A percentile compares a stretch with the other conserved stretches of the same genome.
Conservation (phyloP, 257 asterid species). For the Verbena officinalis region DNA sequence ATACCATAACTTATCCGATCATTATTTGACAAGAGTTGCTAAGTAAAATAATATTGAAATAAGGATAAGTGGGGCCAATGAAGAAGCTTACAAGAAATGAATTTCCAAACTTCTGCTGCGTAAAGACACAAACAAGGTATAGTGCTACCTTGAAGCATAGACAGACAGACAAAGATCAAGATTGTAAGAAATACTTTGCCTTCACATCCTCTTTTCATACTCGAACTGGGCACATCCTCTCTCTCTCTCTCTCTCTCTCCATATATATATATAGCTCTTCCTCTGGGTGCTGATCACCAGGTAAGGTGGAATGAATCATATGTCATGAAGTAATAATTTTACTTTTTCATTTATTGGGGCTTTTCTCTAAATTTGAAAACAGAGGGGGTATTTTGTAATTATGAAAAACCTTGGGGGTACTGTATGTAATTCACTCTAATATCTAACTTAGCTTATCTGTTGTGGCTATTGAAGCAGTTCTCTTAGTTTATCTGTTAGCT, state of each 20-base stretch:
- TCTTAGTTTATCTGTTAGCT: conserved; percentile 23
- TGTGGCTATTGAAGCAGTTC: conserved; percentile 15
- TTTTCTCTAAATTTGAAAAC: too few species aligned
- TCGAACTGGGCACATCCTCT: too few species aligned
- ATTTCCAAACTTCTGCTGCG: conserved; percentile 20
- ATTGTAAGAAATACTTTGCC: neutral
- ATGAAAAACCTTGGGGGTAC: too few species aligned
- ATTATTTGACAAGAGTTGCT: too few species aligned
- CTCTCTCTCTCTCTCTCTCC: too few species aligned
- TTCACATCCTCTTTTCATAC: conserved; percentile 24
- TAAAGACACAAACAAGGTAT: conserved; percentile 13
- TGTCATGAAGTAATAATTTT: neutral
- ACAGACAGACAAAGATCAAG: conserved; percentile 32
- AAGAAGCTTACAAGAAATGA: conserved; percentile 37
- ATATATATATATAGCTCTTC: too few species aligned
- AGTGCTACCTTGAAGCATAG: conserved; percentile 30
- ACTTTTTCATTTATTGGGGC: too few species aligned
- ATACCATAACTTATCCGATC: too few species aligned
- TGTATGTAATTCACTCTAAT: too few species aligned
- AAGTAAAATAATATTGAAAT: too few species aligned
- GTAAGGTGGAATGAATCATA: conserved; percentile 25
- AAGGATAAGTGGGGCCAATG: conserved; percentile 36
- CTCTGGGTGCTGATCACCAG: conserved; percentile 28
- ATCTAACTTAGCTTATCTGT: neutral
- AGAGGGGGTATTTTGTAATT: too few species aligned